Conservation (phyloP, 257 asterid species). For the Avicennia marina region DNA sequence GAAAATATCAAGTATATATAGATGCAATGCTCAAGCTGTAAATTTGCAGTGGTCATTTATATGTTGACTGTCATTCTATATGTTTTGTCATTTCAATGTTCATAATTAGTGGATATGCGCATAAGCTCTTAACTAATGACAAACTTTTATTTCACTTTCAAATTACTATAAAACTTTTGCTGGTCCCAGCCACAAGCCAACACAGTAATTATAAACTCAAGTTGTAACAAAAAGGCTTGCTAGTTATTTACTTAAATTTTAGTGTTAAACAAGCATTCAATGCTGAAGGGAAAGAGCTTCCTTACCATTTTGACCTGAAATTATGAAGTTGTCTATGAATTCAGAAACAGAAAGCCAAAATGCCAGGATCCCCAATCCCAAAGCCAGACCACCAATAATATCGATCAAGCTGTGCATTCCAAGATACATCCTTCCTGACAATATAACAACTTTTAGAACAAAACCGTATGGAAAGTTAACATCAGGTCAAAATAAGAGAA, state of each 20-base stretch:
- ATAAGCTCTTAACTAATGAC: background rate
- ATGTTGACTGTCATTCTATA: background rate
- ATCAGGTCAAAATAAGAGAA: conserved; percentile 10
- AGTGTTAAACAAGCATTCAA: too few species aligned
- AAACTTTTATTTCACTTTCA: background rate
- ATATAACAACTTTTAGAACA: conserved; percentile 9
- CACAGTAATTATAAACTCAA: background rate
- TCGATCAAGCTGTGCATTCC: conserved; percentile 97
- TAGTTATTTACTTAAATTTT: too few species aligned
- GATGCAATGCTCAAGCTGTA: background rate
- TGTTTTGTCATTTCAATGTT: background rate
- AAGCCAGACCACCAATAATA: conserved; percentile 62
- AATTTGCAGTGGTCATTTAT: conserved; percentile 1
- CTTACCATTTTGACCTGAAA: conserved; percentile 83
- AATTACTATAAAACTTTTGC: background rate
- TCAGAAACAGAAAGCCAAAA: conserved; percentile 67
- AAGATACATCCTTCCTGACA: conserved; percentile 81
- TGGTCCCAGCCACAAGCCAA: background rate
- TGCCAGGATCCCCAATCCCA: conserved; percentile 70
- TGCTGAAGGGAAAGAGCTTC: conserved; percentile 8
- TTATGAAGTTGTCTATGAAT: conserved; percentile 54
- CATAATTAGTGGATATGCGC: background rate
- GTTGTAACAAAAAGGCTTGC: background rate
- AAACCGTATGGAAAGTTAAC: conserved; percentile 8
- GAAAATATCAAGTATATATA: background rate